Conservation (phyloP, 1,139 yeast species). For the Petasospora rhodanensis region DNA sequence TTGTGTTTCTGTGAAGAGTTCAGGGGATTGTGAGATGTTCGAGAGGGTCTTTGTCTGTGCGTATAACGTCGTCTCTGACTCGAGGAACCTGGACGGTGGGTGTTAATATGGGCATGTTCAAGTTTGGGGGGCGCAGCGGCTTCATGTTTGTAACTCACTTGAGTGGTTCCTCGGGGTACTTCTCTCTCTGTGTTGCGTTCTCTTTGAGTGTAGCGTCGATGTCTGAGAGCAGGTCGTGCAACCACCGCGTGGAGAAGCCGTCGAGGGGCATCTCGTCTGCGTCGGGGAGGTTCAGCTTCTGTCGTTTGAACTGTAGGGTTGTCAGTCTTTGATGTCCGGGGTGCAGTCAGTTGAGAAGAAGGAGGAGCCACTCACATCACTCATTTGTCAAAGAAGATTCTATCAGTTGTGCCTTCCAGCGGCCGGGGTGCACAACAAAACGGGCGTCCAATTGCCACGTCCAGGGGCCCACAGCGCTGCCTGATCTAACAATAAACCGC, state of each 20-base stretch:
- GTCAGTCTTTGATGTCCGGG: neutral
- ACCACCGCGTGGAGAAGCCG: constrained; percentile 8
- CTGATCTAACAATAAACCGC: too few species aligned
- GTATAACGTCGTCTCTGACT: constrained; percentile 28
- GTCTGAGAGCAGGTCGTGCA: constrained; percentile 3
- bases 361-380: constrained; percentile 8
- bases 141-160: too few species aligned
- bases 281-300: constrained; percentile 5
- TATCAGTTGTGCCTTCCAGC: too few species aligned
- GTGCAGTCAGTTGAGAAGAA: neutral
- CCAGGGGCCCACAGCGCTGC: too few species aligned
- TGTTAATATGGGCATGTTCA: too few species aligned
- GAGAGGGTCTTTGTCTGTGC: constrained; percentile 30
- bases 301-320: constrained; percentile 8
- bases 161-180: constrained; percentile 30
- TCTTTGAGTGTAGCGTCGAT: constrained; percentile 6
- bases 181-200: constrained; percentile 29
- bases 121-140: too few species aligned
- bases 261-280: neutral
- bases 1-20: constrained; percentile 1
- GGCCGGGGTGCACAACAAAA: too few species aligned
- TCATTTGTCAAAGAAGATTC: constrained; percentile 2
- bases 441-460: too few species aligned
- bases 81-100: constrained; percentile 27
- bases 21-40: constrained; percentile 15